Evolutionary conservation across 2,329 filamentous ascomycete genomes (phyloP), one percentile per base, ranked within the genome.

Genomic region (Hymenoscyphus salicellus): DNA sequence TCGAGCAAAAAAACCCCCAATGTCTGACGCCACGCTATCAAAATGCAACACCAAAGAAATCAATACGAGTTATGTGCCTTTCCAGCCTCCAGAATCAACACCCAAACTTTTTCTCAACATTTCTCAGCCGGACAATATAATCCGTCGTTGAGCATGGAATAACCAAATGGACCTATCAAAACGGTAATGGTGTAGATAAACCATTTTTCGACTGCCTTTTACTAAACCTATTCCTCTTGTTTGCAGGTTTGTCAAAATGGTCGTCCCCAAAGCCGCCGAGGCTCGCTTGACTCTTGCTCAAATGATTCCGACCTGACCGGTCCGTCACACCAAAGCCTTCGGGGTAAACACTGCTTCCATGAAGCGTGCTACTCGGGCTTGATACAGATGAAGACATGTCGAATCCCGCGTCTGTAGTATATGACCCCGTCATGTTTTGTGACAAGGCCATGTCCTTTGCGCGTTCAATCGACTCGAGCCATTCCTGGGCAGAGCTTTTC

Each of bases 191-290:
- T 58, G 93, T 90, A 32, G 92, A 92, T 58, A 97, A 84, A n/a
- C 94, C 93, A 76, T 92, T 97, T 79, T 96, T 96, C 17, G 91
- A 96, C 78, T 97, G 92, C 71, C 94, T 84, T 79, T 95, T 95
- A 79, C 93, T 97, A 78, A 97, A 98, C 58, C 87, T 82, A 70
- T 89, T 87, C 58, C 83, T 80, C 75, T 85, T 88, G 14, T 80
- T 78, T 46, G 74, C 74, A 20, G 78, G 73, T 46, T 80, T 75
- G 64, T 76, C 68, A 63, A 68, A 63, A 59, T 70, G 68, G 36
- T 75, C 73, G 33, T 73, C 72, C 26, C 64, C 83, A 28, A 58
- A 60, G 10, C 56, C 60, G 33, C 86, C 85, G 28, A 82, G 70
- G 67, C 79, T 83, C 55, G 79, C 81, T 72, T 87, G 86, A 66